Evolutionary conservation across 1,139 yeast species (phyloP).

Genomic region (Wickerhamomyces sp.): DNA sequence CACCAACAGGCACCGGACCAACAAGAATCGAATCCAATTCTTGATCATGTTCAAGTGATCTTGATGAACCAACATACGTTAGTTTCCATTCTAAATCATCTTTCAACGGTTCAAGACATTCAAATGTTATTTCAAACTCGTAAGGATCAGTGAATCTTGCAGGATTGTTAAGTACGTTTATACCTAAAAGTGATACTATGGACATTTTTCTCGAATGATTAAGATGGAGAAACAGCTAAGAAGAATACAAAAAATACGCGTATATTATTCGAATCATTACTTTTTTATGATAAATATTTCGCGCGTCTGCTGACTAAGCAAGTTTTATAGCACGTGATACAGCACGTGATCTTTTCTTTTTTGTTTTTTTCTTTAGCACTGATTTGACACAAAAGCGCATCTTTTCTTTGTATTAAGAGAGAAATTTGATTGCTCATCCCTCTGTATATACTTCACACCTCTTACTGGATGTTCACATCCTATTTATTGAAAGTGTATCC

Average conservation of each 20-base stretch:
- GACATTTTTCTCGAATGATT: constrained; percentile 70
- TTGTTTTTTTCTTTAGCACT: too few relatives aligned
- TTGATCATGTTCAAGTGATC: constrained; percentile 92
- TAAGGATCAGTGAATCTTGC: constrained; percentile 92
- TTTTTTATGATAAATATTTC: too few relatives aligned
- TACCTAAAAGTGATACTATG: constrained; percentile 86
- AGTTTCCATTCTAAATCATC: constrained; percentile 96
- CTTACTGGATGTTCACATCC: too few relatives aligned
- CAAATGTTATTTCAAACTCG: constrained; percentile 95
- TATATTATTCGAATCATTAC: neutral
- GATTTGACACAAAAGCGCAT: too few relatives aligned
- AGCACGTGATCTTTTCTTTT: too few relatives aligned
- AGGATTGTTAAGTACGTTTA: constrained; percentile 90
- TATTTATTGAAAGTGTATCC: too few relatives aligned
- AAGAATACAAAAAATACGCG: neutral
- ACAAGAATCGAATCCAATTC: constrained; percentile 91
- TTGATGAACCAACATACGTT: constrained; percentile 92
- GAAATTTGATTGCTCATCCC: too few relatives aligned
- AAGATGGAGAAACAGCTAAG: neutral
- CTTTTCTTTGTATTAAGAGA: too few relatives aligned
- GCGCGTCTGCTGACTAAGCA: too few relatives aligned
- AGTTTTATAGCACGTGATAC: too few relatives aligned
- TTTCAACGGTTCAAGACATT: constrained; percentile 87
- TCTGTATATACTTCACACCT: too few relatives aligned
- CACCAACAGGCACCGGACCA: constrained; percentile 98